phyloP scores from a whole-genome alignment of 2,329 filamentous ascomycete genomes.

The Exophiala xenobiotica region DNA sequence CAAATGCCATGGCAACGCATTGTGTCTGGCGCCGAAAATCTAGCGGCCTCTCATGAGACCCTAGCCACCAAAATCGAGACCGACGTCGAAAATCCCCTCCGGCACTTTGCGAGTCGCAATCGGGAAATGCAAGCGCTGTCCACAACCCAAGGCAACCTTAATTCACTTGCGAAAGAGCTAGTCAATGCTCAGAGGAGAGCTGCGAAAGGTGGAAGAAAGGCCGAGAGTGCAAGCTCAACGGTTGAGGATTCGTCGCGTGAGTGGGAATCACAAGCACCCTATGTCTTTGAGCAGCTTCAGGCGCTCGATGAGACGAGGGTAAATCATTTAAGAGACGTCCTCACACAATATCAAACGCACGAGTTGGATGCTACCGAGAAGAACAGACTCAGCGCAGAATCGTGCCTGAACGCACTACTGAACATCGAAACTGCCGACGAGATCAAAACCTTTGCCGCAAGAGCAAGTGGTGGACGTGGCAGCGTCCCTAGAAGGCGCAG shows the following conservation, averaged over 20 bases:
- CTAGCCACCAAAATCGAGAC: conserved; percentile 80
- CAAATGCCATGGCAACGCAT: conserved; percentile 88
- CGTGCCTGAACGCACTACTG: conserved; percentile 75
- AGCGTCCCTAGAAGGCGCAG: conserved; percentile 43
- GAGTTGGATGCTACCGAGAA: conserved; percentile 84
- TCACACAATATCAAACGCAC: conserved; percentile 91
- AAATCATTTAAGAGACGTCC: conserved; percentile 83
- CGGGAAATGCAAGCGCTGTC: conserved; percentile 76
- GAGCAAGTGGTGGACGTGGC: conserved; percentile 35
- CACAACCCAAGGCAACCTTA: conserved; percentile 77
- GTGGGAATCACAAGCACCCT: conserved; percentile 93
- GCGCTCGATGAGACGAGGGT: conserved; percentile 83
- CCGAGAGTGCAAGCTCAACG: conserved; percentile 67
- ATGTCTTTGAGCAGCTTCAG: conserved; percentile 90
- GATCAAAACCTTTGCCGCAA: conserved; percentile 69
- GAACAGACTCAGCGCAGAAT: conserved; percentile 70
- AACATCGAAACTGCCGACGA: conserved; percentile 86
- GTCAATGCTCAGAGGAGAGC: conserved; percentile 79
- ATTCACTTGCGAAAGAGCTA: conserved; percentile 77
- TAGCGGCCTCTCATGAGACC: conserved; percentile 79
- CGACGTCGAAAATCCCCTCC: conserved; percentile 82
- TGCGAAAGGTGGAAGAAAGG: conserved; percentile 77
- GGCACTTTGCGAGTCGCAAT: conserved; percentile 69
- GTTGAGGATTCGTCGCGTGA: conserved; percentile 77
- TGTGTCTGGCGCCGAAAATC: conserved; percentile 71